phyloP scores from a whole-genome alignment of 208 protist species.

The Crithidia thermophila region DNA sequence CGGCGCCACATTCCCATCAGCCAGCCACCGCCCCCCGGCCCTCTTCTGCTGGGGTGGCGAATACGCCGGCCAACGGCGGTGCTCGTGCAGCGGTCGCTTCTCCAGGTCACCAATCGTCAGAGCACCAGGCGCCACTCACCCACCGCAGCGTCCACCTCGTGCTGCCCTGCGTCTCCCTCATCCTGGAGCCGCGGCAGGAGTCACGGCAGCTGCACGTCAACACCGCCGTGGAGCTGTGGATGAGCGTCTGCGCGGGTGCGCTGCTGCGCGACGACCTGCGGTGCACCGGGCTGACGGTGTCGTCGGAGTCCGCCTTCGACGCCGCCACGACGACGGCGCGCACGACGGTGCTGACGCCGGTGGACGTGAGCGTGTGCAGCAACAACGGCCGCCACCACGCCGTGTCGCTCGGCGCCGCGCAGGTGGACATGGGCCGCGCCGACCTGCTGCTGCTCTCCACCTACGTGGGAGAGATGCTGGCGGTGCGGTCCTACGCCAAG shows the following conservation, averaged over 20 bases:
- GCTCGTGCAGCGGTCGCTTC: background rate
- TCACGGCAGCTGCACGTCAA: conserved; percentile 24
- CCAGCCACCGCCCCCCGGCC: too few relatives aligned
- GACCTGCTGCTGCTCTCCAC: conserved; percentile 44
- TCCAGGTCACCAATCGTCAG: background rate
- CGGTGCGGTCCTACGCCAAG: conserved; percentile 23
- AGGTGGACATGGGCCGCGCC: conserved; percentile 42
- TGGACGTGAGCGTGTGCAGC: conserved; percentile 32
- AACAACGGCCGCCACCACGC: conserved; percentile 45
- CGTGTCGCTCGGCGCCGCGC: conserved; percentile 31
- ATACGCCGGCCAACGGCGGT: too few relatives aligned
- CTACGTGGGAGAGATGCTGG: conserved; percentile 29
- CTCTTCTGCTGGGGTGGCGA: too few relatives aligned
- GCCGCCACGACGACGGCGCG: conserved; percentile 37
- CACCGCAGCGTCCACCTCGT: conserved; percentile 28
- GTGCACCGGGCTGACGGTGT: conserved; percentile 24
- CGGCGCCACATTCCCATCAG: too few relatives aligned
- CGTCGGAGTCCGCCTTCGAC: conserved; percentile 31
- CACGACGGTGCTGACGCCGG: conserved; percentile 51
- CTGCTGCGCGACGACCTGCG: conserved; percentile 27
- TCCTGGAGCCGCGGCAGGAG: conserved; percentile 25
- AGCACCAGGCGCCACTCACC: background rate
- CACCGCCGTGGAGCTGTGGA: conserved; percentile 17
- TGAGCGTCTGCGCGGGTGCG: conserved; percentile 18
- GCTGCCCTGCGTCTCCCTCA: conserved; percentile 25